Base-by-base conservation (phyloP, 1,139 yeast species). In the Nakaseomyces kungkrabaensis region DNA sequence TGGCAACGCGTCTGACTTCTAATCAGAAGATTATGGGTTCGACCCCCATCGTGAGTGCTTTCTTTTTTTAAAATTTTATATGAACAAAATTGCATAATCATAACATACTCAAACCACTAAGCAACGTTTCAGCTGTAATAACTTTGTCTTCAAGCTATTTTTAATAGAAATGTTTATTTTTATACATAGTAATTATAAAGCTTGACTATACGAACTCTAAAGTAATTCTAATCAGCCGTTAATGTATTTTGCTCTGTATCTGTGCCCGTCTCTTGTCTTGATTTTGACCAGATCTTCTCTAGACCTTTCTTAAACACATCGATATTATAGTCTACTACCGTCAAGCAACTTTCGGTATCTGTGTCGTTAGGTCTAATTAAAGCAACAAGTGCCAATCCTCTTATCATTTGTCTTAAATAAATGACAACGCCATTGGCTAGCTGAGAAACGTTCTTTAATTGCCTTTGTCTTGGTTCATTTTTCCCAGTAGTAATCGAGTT, bases 301-400 rank as follows among this genome's bases (percentile, higher is more conserved):
- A 90, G 73, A 1, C 95, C 85, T 51, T 79, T 79, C 57, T 85
- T 84, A 64, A 90, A 85, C 38, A 86, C 76, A 54, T 83, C 85
- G 41, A 90, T 90, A 64, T 92, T 92, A 66, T 88, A 90, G 65
- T 92, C 97, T 32, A 90, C 82, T 43, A 92, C 78, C 0, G 96
- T 82, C 60, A 86, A 69, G 9, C 83, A 74, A 48, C 74, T 74
- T 51, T 77, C 81, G 48, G 72, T 66, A 52, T 63, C 68, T 25
- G 68, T 66, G 41, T 77, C 79, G 51, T 79, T 89, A 47, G 82
- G 77, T 51, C 95, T 76, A 37, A 88, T 82, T 52, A 90, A 74
- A 1, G 96, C 95, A 43, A 92, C 96, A 52, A 92, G 73, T 2
- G 97, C 96, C 58, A 90, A 73, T 0, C 97, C 97, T 58, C 95